Percentiles rank a stretch among this genome's conserved stretches.
Evolutionary conservation across 257 asterid genomes (phyloP).

Genomic region (Jasminum sambac): DNA sequence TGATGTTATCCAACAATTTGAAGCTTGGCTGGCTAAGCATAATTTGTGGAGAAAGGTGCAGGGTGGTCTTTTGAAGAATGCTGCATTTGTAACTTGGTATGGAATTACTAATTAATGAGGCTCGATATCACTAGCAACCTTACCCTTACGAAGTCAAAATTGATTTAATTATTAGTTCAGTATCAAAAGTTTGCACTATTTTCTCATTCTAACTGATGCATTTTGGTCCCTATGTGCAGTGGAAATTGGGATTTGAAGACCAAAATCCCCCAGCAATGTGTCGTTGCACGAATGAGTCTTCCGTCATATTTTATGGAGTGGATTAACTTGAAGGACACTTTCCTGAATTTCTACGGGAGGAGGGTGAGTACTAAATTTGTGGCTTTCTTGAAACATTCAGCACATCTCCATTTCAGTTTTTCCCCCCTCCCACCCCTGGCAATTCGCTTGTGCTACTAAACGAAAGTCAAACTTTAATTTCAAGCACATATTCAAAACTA

Average conservation of each 20-base stretch:
- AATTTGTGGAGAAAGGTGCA: conserved; percentile 48
- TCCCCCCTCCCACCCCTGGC: too few species aligned
- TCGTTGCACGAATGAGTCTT: conserved; percentile 59
- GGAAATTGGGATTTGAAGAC: conserved; percentile 99
- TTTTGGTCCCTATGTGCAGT: conserved; percentile 37
- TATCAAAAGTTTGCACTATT: neutral
- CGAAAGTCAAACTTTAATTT: too few species aligned
- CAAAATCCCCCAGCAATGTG: conserved; percentile 85
- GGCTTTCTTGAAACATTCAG: too few species aligned
- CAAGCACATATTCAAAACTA: too few species aligned
- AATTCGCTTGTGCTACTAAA: too few species aligned
- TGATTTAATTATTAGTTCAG: neutral
- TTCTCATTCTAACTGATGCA: conserved; percentile 19
- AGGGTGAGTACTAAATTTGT: conserved; percentile 73
- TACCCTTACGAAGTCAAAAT: neutral
- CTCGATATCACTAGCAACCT: neutral
- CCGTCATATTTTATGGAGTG: conserved; percentile 89
- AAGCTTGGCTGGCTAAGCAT: too few species aligned
- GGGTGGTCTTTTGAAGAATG: conserved; percentile 53
- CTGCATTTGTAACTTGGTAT: conserved; percentile 95
- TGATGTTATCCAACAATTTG: too few species aligned
- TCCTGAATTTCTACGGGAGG: conserved; percentile 73
- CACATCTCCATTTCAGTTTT: too few species aligned
- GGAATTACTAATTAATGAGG: neutral
- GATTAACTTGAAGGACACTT: conserved; percentile 90